Conservation (phyloP, 2,329 filamentous ascomycete species). For the Nemania diffusa region DNA sequence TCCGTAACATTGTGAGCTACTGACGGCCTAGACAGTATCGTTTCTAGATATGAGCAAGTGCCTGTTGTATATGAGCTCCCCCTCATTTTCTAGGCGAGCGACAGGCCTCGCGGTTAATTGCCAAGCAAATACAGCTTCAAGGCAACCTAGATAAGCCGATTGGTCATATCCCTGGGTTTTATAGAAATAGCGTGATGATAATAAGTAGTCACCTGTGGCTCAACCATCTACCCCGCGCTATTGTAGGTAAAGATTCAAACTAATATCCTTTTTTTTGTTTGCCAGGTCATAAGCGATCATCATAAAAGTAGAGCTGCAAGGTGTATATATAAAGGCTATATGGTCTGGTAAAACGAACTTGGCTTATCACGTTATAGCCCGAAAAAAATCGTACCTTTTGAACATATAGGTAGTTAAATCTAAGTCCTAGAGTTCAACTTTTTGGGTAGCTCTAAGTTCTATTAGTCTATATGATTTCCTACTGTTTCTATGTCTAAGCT, state of each 20-base stretch:
- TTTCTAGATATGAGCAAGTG: not conserved
- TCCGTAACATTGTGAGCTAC: conserved; percentile 13
- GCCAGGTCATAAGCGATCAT: not conserved
- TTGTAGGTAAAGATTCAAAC: no score
- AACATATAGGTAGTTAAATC: no score
- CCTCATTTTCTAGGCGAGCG: conserved; percentile 4
- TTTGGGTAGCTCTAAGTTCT: not conserved
- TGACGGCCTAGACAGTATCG: not conserved
- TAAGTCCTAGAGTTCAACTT: no score
- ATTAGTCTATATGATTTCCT: not conserved
- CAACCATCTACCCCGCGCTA: no score
- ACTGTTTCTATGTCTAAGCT: not conserved
- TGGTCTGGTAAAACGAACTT: no score
- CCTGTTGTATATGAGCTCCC: not conserved
- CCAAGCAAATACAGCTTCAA: conserved; percentile 4
- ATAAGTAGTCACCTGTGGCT: no score
- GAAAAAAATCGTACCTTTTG: no score
- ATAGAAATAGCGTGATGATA: conserved; percentile 5
- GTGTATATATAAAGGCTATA: no score
- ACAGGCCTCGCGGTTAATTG: conserved; percentile 26
- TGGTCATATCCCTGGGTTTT: not conserved
- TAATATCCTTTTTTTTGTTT: not conserved
- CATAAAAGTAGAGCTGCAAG: not conserved
- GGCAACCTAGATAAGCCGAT: conserved; percentile 24
- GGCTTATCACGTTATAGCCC: no score